phyloP scores from a whole-genome alignment of 352 stramenopile genomes.

The Pythium pyrilobum region DNA sequence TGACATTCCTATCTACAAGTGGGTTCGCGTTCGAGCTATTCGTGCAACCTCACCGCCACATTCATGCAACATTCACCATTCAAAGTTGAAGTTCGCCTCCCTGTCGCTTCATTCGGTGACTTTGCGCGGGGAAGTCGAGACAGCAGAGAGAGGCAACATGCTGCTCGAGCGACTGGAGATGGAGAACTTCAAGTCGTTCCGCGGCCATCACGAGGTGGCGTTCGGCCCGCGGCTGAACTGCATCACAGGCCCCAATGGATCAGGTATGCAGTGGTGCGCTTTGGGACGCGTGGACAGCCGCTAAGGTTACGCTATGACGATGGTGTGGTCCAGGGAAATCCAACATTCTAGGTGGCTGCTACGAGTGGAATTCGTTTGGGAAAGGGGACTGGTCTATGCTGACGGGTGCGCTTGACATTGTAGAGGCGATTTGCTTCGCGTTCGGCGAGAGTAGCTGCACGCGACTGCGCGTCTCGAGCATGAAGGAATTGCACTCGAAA shows the following conservation, averaged over 20 bases:
- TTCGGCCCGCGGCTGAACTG: constrained; percentile 32
- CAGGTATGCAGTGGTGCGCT: constrained; percentile 12
- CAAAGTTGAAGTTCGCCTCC: constrained; percentile 3
- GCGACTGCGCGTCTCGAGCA: constrained; percentile 24
- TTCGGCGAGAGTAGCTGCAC: constrained; percentile 28
- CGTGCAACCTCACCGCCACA: background rate
- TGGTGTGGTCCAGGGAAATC: constrained; percentile 25
- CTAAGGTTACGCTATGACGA: background rate
- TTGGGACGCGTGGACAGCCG: background rate
- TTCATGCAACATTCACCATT: constrained; percentile 4
- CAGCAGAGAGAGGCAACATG: constrained; percentile 10
- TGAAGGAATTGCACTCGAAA: constrained; percentile 32
- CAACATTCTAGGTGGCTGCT: constrained; percentile 30
- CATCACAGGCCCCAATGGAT: constrained; percentile 39
- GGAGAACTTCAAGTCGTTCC: constrained; percentile 45
- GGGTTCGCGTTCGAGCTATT: background rate
- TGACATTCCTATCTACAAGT: background rate
- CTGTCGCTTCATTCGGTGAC: too few species aligned
- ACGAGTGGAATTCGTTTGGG: too few species aligned
- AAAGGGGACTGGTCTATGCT: too few species aligned
- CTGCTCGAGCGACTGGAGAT: constrained; percentile 29
- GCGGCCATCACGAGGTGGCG: constrained; percentile 23
- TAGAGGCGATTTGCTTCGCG: constrained; percentile 44
- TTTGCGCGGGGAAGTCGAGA: background rate
- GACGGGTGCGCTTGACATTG: background rate